Conservation (phyloP, 352 stramenopile species). For the Phytopythium mirpurense region DNA sequence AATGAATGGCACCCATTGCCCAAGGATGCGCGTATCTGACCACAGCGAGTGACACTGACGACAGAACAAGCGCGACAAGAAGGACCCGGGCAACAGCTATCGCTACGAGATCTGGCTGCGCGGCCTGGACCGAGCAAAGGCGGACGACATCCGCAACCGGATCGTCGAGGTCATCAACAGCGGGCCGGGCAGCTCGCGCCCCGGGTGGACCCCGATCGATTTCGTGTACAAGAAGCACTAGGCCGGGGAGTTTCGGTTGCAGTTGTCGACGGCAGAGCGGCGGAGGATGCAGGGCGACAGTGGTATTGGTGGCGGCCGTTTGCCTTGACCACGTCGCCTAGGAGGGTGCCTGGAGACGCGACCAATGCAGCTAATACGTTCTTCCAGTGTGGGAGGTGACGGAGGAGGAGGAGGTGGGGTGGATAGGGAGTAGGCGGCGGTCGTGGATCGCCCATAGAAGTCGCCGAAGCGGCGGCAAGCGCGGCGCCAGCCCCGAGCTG, state of each 20-base stretch:
- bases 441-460: background rate
- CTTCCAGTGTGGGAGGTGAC: too few species aligned
- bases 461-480: background rate
- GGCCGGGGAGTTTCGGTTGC: background rate
- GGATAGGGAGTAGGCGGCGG: background rate
- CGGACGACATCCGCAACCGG: slow-evolving; percentile 71
- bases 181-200: slow-evolving; percentile 33
- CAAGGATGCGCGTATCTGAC: too few species aligned
- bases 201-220: slow-evolving; percentile 49
- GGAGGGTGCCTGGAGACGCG: too few species aligned
- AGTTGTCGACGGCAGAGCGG: background rate
- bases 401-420: background rate
- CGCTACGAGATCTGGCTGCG: slow-evolving; percentile 85
- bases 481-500: background rate
- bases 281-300: background rate
- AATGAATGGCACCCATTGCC: too few species aligned
- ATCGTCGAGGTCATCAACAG: slow-evolving; percentile 70
- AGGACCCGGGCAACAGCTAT: slow-evolving; percentile 79
- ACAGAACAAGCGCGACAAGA: slow-evolving; percentile 85
- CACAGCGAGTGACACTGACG: too few species aligned
- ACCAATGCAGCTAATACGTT: too few species aligned
- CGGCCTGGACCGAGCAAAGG: slow-evolving; percentile 42
- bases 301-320: background rate
- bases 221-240: slow-evolving; percentile 86
- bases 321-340: too few species aligned